Percentiles rank a stretch among this genome's conserved stretches.
Evolutionary conservation across 495 filamentous ascomycete species (phyloP).

Genomic region (Thermothielavioides terrestris): DNA sequence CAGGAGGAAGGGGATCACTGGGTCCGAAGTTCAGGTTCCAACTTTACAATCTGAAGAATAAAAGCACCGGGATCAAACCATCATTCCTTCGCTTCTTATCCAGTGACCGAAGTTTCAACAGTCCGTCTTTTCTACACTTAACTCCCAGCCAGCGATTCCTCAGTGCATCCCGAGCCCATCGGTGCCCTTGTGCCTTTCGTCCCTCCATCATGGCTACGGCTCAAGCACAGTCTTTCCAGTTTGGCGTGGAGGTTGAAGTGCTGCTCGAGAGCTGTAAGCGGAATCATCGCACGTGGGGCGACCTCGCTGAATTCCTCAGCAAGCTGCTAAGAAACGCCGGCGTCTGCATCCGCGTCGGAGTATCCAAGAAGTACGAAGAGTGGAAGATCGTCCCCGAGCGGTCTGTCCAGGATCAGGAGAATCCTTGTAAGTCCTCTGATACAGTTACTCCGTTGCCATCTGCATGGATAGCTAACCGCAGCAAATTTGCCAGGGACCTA

Average conservation of each 20-base stretch:
- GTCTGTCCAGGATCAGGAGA: conserved; percentile 24
- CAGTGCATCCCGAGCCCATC: no score
- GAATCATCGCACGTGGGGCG: conserved; percentile 16
- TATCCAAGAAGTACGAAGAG: conserved; percentile 19
- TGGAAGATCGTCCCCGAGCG: no score
- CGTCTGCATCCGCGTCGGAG: conserved; percentile 21
- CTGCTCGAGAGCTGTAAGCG: conserved; percentile 19
- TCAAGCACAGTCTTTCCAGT: conserved; percentile 4
- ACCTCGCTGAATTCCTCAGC: conserved; percentile 20
- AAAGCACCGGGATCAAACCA: no score
- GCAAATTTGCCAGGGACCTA: conserved; percentile 3
- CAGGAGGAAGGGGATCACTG: no score
- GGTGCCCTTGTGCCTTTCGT: not conserved
- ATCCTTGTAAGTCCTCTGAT: no score
- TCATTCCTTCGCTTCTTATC: no score
- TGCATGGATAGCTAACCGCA: not conserved
- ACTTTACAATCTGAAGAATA: no score
- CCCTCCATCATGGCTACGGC: not conserved
- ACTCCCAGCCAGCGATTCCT: no score
- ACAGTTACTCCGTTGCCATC: no score
- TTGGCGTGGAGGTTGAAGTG: conserved; percentile 26
- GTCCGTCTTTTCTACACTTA: no score
- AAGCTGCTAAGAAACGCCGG: conserved; percentile 17
- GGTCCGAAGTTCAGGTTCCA: no score
- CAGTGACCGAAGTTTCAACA: no score